Evolutionary conservation across 345 rosid species (phyloP).

Genomic region (Eucalyptus leucophloia): DNA sequence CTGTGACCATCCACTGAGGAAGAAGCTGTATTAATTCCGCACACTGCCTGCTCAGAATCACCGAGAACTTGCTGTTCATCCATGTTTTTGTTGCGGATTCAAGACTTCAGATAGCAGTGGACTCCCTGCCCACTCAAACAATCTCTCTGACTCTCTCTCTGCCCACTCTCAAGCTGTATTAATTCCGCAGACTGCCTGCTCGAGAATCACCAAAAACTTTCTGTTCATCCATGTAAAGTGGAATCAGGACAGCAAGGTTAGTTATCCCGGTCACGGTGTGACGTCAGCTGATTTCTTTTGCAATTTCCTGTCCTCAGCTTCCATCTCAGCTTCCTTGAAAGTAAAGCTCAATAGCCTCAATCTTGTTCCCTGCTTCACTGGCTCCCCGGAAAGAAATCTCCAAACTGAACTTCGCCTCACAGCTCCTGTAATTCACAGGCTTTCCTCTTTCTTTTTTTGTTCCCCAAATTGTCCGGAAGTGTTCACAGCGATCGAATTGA

Average conservation of each 20-base stretch:
- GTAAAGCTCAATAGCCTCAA: neutral
- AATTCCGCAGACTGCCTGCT: neutral
- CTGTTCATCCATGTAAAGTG: neutral
- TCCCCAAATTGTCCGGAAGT: neutral
- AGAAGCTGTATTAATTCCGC: neutral
- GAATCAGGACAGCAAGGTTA: neutral
- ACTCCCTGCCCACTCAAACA: neutral
- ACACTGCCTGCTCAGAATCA: neutral
- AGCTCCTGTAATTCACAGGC: neutral
- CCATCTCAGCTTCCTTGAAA: neutral
- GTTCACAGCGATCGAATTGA: neutral
- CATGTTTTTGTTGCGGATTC: neutral
- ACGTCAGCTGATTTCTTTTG: neutral
- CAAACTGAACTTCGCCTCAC: neutral
- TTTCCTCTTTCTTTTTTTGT: neutral
- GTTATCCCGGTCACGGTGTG: neutral
- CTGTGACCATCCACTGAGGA: neutral
- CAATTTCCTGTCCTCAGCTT: neutral
- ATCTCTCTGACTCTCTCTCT: neutral
- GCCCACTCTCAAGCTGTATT: no score
- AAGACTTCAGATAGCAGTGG: neutral
- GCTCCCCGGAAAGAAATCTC: neutral
- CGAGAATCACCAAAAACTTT: neutral
- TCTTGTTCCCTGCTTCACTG: neutral
- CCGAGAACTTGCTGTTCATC: neutral